Evolutionary conservation across 768 basidiomycete genomes (phyloP), one percentile per base, ranked within the genome.

Genomic region (Hydnomerulius pinastri): DNA sequence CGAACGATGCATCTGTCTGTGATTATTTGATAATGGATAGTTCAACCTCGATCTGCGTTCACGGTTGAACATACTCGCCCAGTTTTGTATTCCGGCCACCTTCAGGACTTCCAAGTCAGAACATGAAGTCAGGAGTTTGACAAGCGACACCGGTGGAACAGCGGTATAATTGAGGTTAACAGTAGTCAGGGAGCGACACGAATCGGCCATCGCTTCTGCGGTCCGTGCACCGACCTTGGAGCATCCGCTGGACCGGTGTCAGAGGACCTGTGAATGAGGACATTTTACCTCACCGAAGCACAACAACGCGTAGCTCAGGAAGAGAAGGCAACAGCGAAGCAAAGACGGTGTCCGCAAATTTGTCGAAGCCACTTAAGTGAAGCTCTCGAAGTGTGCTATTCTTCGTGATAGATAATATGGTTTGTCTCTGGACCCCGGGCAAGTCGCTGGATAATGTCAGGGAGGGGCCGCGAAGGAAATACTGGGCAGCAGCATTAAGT

Each of bases 81-180:
- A 84, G 57, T 75, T 83, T 11, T 71, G 64, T 46, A 87, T 76
- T 5, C 81, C 83, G 4, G 86, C 83, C 4, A 84, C 64, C 59
- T 88, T 88, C 35, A 88, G 61, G 1, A 80, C 76, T 56, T 81
- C 73, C 15, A 88, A 53, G 8, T 70, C 57, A 18, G 59, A 55
- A 50, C 77, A 75, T 40, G 64, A 69, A 4, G 60, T 65, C 4
- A 66, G 58, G 0, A 83, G 62, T 8, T 73, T 67, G 1, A 72
- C 69, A 7, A 88, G 60, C 13, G 80, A 76, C 1, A 55, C 49
- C 0, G 85, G 80, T 2, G 78, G 65, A 4, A 77, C 75, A 3
- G 79, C 71, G 2, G 87, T 89, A 51, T 82, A 81, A 57, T 77
- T 86, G 29, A 87, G 62, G 55, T 88, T 87, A 40, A 85, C 58